Conservation (phyloP, 2,329 filamentous ascomycete genomes). For the Aspergillus pseudoviridinutans region DNA sequence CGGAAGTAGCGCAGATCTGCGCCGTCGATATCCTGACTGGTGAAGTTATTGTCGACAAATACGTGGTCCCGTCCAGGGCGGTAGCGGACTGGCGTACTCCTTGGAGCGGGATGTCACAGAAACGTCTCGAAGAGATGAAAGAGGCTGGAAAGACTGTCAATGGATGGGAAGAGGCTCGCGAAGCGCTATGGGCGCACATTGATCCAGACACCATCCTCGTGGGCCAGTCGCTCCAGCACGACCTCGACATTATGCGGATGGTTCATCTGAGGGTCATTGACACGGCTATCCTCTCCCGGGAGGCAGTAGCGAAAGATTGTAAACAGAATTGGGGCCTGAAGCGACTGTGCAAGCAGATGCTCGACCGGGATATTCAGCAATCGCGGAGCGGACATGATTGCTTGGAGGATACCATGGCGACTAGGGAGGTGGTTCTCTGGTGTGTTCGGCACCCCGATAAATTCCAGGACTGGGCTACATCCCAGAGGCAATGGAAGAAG, state of each 20-base stretch:
- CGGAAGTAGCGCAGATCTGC: constrained; percentile 36
- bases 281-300: constrained; percentile 38
- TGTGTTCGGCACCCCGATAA: constrained; percentile 38
- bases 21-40: constrained; percentile 47
- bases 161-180: constrained; percentile 44
- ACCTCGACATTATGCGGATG: constrained; percentile 44
- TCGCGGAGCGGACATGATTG: constrained; percentile 42
- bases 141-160: constrained; percentile 28
- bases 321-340: constrained; percentile 35
- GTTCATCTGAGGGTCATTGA: constrained; percentile 45
- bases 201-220: constrained; percentile 46
- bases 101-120: constrained; percentile 38
- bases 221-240: constrained; percentile 46
- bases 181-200: constrained; percentile 39
- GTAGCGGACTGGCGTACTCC: constrained; percentile 37
- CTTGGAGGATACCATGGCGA: constrained; percentile 49
- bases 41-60: constrained; percentile 42
- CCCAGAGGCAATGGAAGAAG: background rate
- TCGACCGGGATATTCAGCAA: constrained; percentile 35
- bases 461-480: constrained; percentile 33
- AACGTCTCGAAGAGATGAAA: constrained; percentile 30
- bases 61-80: constrained; percentile 35
- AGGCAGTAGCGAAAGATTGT: constrained; percentile 22
- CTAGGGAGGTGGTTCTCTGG: constrained; percentile 48
- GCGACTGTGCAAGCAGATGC: constrained; percentile 30